These are phyloP conservation scores for Polygonum maritimum DNA, from an alignment of 148 eudicot species.

Conservation along the genomic window DNA sequence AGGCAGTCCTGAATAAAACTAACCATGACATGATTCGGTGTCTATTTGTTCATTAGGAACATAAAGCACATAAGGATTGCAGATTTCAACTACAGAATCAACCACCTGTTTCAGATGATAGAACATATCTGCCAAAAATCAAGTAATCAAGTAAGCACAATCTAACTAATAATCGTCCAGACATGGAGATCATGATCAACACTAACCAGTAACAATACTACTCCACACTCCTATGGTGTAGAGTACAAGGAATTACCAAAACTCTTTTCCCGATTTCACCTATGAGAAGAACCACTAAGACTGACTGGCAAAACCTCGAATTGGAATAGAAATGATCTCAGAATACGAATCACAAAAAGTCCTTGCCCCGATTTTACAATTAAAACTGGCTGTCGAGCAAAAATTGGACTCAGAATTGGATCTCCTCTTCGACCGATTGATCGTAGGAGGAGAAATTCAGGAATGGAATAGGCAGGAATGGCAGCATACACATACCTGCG, in stretches of 20 bases:
- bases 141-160: background rate
- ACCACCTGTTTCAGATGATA: background rate
- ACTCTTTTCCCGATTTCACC: background rate
- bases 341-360: background rate
- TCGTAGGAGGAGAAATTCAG: too few species aligned
- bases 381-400: background rate
- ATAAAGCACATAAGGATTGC: background rate
- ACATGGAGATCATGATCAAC: background rate
- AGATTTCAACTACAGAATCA: background rate
- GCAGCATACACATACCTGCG: too few species aligned
- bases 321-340: background rate
- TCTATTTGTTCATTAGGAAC: too few species aligned
- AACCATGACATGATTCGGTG: background rate
- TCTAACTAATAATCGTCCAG: background rate
- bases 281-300: background rate
- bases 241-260: background rate
- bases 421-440: background rate
- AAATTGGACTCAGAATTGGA: background rate
- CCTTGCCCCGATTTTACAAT: background rate
- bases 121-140: background rate
- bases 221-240: too few species aligned
- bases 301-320: background rate
- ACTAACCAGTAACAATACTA: too few species aligned
- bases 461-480: too few species aligned
- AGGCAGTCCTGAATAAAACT: background rate